Percentiles rank a stretch among this genome's conserved stretches.
Conservation (phyloP, 2,329 filamentous ascomycete species). For the Fragosphaeria purpurea region DNA sequence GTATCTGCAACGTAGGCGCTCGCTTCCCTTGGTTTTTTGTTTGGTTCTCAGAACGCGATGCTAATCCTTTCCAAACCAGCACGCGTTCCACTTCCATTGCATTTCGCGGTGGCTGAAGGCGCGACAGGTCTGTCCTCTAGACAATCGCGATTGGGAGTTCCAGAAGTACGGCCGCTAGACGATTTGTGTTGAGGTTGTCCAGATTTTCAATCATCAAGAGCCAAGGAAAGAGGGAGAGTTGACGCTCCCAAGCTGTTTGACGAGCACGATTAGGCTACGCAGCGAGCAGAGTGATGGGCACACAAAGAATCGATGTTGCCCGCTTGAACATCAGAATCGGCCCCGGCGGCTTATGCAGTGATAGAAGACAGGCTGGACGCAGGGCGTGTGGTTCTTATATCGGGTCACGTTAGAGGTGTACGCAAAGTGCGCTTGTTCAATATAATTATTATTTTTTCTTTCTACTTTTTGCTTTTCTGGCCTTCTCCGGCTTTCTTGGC, state of each 20-base stretch:
- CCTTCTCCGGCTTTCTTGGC: not conserved
- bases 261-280: no score
- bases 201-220: not conserved
- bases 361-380: no score
- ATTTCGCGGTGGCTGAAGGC: slow-evolving; percentile 99
- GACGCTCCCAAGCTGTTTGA: no score
- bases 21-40: not conserved
- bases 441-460: no score
- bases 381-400: no score
- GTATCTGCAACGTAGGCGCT: slow-evolving; percentile 88
- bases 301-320: no score
- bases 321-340: no score
- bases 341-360: no score
- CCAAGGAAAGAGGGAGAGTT: not conserved
- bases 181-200: not conserved
- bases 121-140: slow-evolving; percentile 92
- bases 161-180: slow-evolving; percentile 80
- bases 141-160: slow-evolving; percentile 99
- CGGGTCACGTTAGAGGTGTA: no score
- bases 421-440: no score
- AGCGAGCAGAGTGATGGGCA: no score
- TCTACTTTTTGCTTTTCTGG: slow-evolving; percentile 1
- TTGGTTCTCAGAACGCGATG: not conserved
- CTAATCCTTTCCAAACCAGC: slow-evolving; percentile 41
- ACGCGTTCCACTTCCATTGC: slow-evolving; percentile 99